Conservation (phyloP, 1,284 basidiomycete genomes). For the Phylloporus gajari region DNA sequence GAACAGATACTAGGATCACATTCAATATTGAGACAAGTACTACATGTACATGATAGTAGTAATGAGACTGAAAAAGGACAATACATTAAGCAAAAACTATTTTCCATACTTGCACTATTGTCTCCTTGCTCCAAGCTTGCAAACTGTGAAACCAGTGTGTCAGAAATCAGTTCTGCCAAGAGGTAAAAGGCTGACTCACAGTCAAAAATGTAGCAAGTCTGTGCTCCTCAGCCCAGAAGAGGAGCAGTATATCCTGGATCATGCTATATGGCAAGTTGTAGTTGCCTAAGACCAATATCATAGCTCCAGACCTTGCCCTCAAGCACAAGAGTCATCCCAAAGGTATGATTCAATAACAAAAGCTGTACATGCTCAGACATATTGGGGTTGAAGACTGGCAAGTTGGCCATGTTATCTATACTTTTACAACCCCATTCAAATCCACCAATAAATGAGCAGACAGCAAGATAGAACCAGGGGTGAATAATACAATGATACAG, state of each 20-base stretch:
- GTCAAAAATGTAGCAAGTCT: slow-evolving; percentile 91
- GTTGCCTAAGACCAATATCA: slow-evolving; percentile 89
- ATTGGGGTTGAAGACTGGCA: slow-evolving; percentile 92
- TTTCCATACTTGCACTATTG: slow-evolving; percentile 91
- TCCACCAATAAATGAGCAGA: slow-evolving; percentile 91
- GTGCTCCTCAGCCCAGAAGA: slow-evolving; percentile 97
- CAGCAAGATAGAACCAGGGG: slow-evolving; percentile 95
- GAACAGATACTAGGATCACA: neutral
- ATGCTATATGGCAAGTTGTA: slow-evolving; percentile 89
- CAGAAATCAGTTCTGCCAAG: neutral
- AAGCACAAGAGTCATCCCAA: slow-evolving; percentile 91
- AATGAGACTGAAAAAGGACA: slow-evolving; percentile 9
- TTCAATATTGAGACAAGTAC: neutral
- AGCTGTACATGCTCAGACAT: slow-evolving; percentile 98
- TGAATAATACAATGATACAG: slow-evolving; percentile 95
- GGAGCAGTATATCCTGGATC: slow-evolving; percentile 88
- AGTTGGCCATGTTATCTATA: slow-evolving; percentile 84
- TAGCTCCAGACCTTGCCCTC: slow-evolving; percentile 96
- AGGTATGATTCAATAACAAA: slow-evolving; percentile 91
- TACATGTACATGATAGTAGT: neutral
- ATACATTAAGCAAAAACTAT: slow-evolving; percentile 75
- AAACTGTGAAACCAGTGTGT: slow-evolving; percentile 60
- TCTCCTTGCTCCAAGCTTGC: slow-evolving; percentile 86
- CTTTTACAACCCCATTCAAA: slow-evolving; percentile 99
- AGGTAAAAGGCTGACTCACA: slow-evolving; percentile 55